Base-by-base conservation (phyloP, 2,329 filamentous ascomycete genomes). In the Didymella arachidicola region DNA sequence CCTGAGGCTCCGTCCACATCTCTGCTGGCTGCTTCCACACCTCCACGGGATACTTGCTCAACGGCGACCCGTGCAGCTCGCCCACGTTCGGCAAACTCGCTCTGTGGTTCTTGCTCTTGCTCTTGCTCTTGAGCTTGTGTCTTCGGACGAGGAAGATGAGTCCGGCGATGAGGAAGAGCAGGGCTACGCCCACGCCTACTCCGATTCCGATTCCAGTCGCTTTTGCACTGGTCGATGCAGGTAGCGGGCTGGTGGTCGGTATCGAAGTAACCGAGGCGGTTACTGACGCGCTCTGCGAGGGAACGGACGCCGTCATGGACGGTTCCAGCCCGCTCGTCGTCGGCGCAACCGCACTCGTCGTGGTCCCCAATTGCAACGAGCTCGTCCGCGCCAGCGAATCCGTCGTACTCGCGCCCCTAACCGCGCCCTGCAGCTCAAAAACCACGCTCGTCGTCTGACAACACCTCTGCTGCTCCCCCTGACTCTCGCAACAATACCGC, bases 401-500 rank as follows among this genome's bases (percentile, higher is more conserved):
- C 12, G 29, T 48, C 12, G 45, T 38, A 12, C 45, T 48, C 4
- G 50, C 30, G 4, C 50, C 50, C 27, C 44, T 12, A 5, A 36
- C 50, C 10, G 50, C 50, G 4, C 50, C 50, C 22, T 36, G 30
- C 41, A 53, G 12, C 22, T 48, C 53, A n/a, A 65, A 65, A 2
- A 63, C 49, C n/a, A 53, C 58, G 3, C 30, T 55, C 5, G 47
- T 32, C 8, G 63, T 65, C 30, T 49, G 57, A 29, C 63, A 65
- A 38, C 63, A 65, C 29, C 60, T 39, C 36, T 50, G 52, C 7
- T 46, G 49, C 46, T 65, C 63, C 18, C 42, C 53, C 22, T 50
- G 44, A 26, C 57, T 61, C 50, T 65, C 63, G 25, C 63, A 65
- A 18, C 63, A 65, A 29, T 56, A 65, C 10, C 34, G 34, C 7